A percentile compares a stretch with the other conserved stretches of the same genome.
Conservation (phyloP, 306 rosid species). For the Vicia faba region DNA sequence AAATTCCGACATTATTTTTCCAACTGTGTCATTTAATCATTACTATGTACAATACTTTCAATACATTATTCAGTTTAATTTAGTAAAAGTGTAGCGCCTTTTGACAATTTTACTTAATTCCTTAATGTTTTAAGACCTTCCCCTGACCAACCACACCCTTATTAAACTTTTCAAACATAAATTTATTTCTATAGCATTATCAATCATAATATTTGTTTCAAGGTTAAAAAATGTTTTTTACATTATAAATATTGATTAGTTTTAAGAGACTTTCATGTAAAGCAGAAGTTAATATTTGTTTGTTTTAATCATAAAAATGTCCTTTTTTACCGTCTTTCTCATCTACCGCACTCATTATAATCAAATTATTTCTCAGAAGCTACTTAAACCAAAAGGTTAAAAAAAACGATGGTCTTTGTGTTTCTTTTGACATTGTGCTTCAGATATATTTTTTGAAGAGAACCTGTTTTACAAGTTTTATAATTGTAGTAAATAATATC, state of each 20-base stretch:
- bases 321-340: background rate
- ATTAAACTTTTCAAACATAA: too few species aligned
- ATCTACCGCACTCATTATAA: background rate
- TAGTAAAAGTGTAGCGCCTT: too few species aligned
- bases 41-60: too few species aligned
- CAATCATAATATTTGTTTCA: background rate
- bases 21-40: too few species aligned
- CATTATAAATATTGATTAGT: background rate
- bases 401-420: background rate
- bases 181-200: too few species aligned
- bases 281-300: too few species aligned
- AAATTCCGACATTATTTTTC: too few species aligned
- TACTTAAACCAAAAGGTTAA: too few species aligned
- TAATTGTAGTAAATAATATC: background rate
- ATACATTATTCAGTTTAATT: too few species aligned
- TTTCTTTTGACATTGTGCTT: constrained; percentile 16
- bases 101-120: too few species aligned
- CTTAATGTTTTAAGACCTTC: background rate
- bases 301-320: background rate
- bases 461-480: background rate
- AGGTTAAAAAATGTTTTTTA: background rate
- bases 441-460: background rate
- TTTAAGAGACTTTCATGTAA: background rate
- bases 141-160: background rate
- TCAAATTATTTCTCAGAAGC: background rate